phyloP scores from a whole-genome alignment of 1,284 basidiomycete genomes.

The Dichomitus squalens region DNA sequence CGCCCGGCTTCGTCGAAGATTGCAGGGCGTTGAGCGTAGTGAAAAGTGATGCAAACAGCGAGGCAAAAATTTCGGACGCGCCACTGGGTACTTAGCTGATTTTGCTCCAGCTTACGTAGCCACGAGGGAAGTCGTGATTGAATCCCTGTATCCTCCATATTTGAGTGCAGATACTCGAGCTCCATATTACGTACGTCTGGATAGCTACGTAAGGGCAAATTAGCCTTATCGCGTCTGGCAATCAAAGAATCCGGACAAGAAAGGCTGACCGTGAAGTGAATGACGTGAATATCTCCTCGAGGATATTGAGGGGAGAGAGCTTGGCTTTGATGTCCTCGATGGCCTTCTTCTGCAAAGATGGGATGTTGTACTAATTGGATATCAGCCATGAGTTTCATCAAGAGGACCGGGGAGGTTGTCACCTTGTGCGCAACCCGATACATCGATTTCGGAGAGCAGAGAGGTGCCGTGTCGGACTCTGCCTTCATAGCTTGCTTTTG shows the following conservation, averaged over 20 bases:
- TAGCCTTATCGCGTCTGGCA: no score
- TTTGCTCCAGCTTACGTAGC: conserved; percentile 1
- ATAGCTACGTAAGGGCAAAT: conserved; percentile 1
- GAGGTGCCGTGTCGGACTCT: background rate
- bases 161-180: conserved; percentile 3
- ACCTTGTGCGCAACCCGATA: conserved; percentile 26
- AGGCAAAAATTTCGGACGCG: no score
- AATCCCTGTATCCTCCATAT: background rate
- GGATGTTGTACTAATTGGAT: conserved; percentile 11
- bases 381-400: background rate
- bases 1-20: no score
- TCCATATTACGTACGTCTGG: conserved; percentile 1
- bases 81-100: background rate
- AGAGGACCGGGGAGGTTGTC: background rate
- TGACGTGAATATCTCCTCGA: conserved; percentile 15
- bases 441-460: conserved; percentile 28
- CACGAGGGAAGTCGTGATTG: background rate
- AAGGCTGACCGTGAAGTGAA: conserved; percentile 17
- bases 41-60: no score
- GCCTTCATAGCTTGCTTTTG: no score
- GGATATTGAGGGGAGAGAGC: conserved; percentile 16
- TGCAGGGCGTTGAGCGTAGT: no score
- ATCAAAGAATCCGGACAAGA: background rate
- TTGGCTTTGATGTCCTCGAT: conserved; percentile 14
- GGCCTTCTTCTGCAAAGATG: conserved; percentile 8